Conservation (phyloP, 2,329 filamentous ascomycete genomes). For the Aspergillus ruber region DNA sequence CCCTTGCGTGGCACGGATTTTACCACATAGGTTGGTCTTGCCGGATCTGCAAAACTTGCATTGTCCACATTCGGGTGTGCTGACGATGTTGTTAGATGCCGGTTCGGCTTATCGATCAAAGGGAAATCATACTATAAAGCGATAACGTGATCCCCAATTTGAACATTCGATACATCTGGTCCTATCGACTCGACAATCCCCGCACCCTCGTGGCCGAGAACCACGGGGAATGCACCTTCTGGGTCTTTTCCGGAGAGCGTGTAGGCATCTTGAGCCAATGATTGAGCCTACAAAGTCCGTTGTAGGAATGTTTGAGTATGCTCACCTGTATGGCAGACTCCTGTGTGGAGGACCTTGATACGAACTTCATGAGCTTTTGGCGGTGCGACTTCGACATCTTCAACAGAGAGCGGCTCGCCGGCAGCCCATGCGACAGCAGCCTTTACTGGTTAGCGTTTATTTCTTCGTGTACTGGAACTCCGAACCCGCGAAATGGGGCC, state of each 20-base stretch:
- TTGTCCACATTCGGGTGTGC: slow-evolving; percentile 88
- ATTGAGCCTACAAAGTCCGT: no score
- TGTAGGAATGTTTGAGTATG: slow-evolving; percentile 27
- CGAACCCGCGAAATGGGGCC: no score
- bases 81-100: no score
- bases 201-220: slow-evolving; percentile 85
- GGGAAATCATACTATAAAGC: slow-evolving; percentile 56
- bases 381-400: slow-evolving; percentile 86
- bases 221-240: slow-evolving; percentile 85
- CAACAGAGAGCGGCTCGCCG: slow-evolving; percentile 77
- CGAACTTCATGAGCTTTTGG: slow-evolving; percentile 91
- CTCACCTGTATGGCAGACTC: slow-evolving; percentile 92
- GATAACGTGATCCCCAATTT: slow-evolving; percentile 84
- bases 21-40: slow-evolving; percentile 98
- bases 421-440: slow-evolving; percentile 97
- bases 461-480: no score
- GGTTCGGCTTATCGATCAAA: no score
- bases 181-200: slow-evolving; percentile 90
- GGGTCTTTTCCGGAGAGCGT: slow-evolving; percentile 94
- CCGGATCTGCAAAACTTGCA: slow-evolving; percentile 99
- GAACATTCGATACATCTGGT: slow-evolving; percentile 90
- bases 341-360: slow-evolving; percentile 94
- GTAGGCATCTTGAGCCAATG: slow-evolving; percentile 64
- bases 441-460: slow-evolving; percentile 30
- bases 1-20: slow-evolving; percentile 95